Base-by-base conservation (phyloP, 2,329 filamentous ascomycete species). In the Venturia carpophila region DNA sequence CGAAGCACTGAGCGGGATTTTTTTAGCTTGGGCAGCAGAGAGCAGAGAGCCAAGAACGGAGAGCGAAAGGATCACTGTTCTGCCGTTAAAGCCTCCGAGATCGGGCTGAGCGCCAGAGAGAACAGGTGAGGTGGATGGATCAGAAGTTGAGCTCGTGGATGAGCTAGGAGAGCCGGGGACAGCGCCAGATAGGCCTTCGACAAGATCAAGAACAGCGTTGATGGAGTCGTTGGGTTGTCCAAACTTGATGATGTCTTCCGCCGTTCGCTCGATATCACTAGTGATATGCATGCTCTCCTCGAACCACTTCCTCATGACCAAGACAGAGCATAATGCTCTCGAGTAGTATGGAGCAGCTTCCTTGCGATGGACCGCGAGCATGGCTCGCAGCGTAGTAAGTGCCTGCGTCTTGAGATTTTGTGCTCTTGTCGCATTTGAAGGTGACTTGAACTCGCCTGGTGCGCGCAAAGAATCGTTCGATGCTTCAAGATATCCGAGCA, bases 351-450 rank as follows among this genome's bases (percentile, higher is more conserved):
- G 84, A 67, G 83, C 81, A 69, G 90, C 90, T 68, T 80, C 82
- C 64, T 84, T 83, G 43, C 85, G 84, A 71, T 88, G 83, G 71
- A 87, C 83, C 68, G 85, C 85, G 17, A 92, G 82, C 64, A 93
- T 82, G 4, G 90, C 82, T 71, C 89, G 87, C 71, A 92, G 85
- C 0, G 89, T 90, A 1, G 86, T 84, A 13, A 92, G 78, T 24
- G 89, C 86, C 75, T 92, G 90, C 6, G 87, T 84, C 75, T 90
- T 90, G 66, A 90, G 80, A 68, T 90, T 88, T 69, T 87, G 84
- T 3, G 83, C 81, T 76, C 90, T 91, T 68, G 89, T 84, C 0
- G 84, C 75, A 5, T 83, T 71, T 0, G 86, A 73, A 37, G 52
- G 3, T 58, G 81, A 82, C 1, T 77, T 68, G 5, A 86, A 74